Evolutionary conservation across 352 stramenopile species (phyloP), one percentile per base, ranked within the genome.

Genomic region (Phytophthora quininea): DNA sequence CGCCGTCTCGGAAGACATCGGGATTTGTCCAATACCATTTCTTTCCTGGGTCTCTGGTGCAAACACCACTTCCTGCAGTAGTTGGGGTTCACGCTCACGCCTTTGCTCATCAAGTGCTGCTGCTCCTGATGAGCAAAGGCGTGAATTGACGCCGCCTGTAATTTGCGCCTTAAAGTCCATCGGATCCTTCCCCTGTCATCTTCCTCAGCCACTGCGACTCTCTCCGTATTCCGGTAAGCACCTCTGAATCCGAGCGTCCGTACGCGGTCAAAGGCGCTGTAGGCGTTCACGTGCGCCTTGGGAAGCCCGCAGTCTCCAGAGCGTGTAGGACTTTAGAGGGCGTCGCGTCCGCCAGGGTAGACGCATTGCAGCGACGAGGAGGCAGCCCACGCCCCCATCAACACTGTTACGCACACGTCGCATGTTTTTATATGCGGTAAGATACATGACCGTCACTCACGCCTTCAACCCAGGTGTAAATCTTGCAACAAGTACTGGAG

Each of bases 201-300:
- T 19, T 75, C 57, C 4, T 65, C 33, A 10, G 60, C 49, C 29
- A 75, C 43, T 54, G 65, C 52, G 48, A 92, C 73, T 70, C 62
- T 95, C 85, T 54, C 87, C 87, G 60, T 92, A 95, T 57, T 95
- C 87, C 10, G 93, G 61, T 53, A 95, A 70, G 58, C 87, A 95
- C n/a, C 78, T 74, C 58, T 95, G 87, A 58, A 95, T 84, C 33
- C 88, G 58, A 33, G 77, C 83, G 59, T 95, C 83, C 35, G 50
- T 0, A 92, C 67, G 59, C 85, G 80, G 40, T 91, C 85, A 54
- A 91, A 93, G 11, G 79, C 81, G 58, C 69, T 82, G 63, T 77
- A 89, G 4, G 71, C 55, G 10, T 63, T 77, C n/a, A 68, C 58
- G 12, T 53, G 60, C 14, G 80, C 74, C 54, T 89, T 89, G 37